Conservation (phyloP, 1,284 basidiomycete species). For the Irpex sp. region DNA sequence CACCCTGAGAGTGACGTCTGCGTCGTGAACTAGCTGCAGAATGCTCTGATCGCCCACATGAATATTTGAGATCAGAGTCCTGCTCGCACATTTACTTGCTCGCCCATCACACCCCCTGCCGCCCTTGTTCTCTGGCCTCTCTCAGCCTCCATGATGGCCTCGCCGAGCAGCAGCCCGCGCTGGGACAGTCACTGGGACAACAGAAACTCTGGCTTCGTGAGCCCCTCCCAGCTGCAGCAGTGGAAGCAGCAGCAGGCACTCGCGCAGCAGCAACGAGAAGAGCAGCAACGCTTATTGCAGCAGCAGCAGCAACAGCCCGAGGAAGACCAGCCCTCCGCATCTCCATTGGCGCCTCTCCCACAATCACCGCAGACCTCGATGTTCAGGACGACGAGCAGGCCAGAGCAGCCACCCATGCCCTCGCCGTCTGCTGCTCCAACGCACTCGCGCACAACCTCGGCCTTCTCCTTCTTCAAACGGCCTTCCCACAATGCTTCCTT, state of each 20-base stretch:
- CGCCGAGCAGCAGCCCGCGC: conserved; percentile 29
- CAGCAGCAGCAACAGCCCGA: conserved; percentile 6
- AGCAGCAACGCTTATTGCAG: conserved; percentile 14
- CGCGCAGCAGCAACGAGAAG: conserved; percentile 19
- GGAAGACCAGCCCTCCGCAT: conserved; percentile 3
- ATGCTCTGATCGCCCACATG: not conserved
- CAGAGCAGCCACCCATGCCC: not conserved
- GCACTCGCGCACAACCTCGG: conserved; percentile 18
- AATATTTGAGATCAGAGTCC: not conserved
- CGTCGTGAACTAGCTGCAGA: not conserved
- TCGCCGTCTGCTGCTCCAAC: conserved; percentile 3
- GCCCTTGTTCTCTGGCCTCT: conserved; percentile 5
- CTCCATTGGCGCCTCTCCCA: conserved; percentile 2
- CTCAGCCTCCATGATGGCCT: conserved; percentile 16
- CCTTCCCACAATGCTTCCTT: conserved; percentile 9
- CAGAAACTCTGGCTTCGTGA: conserved; percentile 45
- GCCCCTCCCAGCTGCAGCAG: conserved; percentile 45
- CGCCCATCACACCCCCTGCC: conserved; percentile 10
- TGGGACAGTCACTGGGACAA: conserved; percentile 41
- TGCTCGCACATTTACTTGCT: conserved; percentile 2
- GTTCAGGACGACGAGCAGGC: conserved; percentile 14
- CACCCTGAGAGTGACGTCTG: not conserved
- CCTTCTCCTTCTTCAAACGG: conserved; percentile 22
- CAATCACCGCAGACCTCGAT: conserved; percentile 6
- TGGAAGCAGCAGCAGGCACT: conserved; percentile 25